Conservation (phyloP, 2,329 filamentous ascomycete species). For the Orbilia brochopaga region DNA sequence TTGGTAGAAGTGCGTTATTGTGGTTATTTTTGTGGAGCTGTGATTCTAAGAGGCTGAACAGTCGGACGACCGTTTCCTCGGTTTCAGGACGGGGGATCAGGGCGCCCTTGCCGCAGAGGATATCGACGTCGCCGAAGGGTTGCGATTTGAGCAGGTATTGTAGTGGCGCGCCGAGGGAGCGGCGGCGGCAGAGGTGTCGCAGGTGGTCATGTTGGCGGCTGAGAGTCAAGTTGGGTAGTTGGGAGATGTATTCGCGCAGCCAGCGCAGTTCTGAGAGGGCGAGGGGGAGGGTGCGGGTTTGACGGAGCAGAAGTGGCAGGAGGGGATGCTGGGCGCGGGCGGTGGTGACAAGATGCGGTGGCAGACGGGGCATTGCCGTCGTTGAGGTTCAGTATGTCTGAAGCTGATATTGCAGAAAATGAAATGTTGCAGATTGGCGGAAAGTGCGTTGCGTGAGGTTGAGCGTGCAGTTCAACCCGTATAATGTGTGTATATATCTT, state of each 20-base stretch:
- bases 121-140: constrained; percentile 82
- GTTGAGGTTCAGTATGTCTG: background rate
- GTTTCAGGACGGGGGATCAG: constrained; percentile 75
- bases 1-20: constrained; percentile 58
- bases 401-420: background rate
- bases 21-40: constrained; percentile 68
- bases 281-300: constrained; percentile 50
- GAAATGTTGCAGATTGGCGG: constrained; percentile 4
- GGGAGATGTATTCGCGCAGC: constrained; percentile 29
- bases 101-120: constrained; percentile 76
- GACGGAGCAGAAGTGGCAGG: constrained; percentile 37
- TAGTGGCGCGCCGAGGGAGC: constrained; percentile 72
- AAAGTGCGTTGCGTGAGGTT: background rate
- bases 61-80: constrained; percentile 64
- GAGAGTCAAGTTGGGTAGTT: constrained; percentile 10
- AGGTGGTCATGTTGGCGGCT: constrained; percentile 24
- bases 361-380: constrained; percentile 23
- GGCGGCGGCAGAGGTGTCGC: constrained; percentile 62
- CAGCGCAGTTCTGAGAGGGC: constrained; percentile 51
- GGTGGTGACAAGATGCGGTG: background rate
- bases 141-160: constrained; percentile 90
- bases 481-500: too few species aligned
- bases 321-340: constrained; percentile 8
- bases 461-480: too few species aligned
- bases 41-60: constrained; percentile 58